A percentile compares a stretch with the other conserved stretches of the same genome.
Evolutionary conservation across 768 basidiomycete species (phyloP).

Genomic region (Leccinum disarticulatum): DNA sequence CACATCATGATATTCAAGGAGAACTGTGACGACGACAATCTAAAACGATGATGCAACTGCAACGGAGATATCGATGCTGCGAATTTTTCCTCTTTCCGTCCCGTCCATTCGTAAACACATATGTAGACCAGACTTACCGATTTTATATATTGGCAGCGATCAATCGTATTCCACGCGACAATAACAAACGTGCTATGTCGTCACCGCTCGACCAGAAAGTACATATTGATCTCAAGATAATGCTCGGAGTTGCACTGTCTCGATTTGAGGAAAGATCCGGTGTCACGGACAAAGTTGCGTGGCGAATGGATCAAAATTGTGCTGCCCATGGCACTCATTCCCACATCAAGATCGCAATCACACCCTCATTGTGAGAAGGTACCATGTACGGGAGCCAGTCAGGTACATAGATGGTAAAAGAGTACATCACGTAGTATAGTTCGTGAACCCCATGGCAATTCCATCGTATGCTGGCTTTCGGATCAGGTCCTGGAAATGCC

Average conservation of each 20-base stretch:
- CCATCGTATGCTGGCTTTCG: constrained; percentile 19
- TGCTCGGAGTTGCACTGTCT: background rate
- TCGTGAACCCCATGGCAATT: constrained; percentile 12
- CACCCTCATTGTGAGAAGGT: background rate
- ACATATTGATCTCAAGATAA: background rate
- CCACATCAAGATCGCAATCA: too few species aligned
- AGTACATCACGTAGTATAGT: background rate
- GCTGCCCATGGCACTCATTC: too few species aligned
- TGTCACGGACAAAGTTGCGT: background rate
- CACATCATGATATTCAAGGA: background rate
- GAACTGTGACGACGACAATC: background rate
- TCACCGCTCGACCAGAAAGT: too few species aligned
- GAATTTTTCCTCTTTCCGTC: background rate
- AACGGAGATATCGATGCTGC: background rate
- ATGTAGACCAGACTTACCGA: background rate
- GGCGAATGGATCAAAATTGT: too few species aligned
- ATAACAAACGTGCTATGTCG: too few species aligned
- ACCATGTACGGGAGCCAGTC: background rate
- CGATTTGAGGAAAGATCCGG: too few species aligned
- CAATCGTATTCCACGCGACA: background rate
- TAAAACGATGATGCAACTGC: background rate
- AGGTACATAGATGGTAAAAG: background rate
- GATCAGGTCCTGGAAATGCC: constrained; percentile 9
- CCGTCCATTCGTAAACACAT: background rate
- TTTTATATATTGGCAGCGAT: background rate